These are phyloP conservation scores for Halophytophthora batemanensis DNA, from an alignment of 352 stramenopile genomes.

Conservation along the genomic window DNA sequence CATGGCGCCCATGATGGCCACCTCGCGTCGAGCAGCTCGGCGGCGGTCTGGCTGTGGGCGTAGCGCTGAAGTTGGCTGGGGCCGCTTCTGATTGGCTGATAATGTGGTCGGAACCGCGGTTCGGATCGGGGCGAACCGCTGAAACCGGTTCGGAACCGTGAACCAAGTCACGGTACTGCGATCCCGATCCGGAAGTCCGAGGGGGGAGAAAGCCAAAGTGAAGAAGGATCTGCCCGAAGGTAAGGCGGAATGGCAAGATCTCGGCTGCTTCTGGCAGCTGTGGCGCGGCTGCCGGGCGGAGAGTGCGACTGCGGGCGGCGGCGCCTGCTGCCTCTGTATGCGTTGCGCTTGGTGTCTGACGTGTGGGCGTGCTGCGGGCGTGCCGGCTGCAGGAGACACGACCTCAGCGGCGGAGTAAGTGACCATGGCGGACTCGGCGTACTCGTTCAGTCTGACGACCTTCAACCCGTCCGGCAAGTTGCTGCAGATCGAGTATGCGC, in stretches of 20 bases:
- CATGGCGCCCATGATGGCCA: conserved; percentile 16
- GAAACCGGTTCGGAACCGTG: neutral
- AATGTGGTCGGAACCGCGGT: neutral
- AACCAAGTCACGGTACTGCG: conserved; percentile 5
- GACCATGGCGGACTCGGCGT: conserved; percentile 95
- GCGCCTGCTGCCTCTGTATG: neutral
- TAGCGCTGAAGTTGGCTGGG: neutral
- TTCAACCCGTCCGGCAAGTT: conserved; percentile 99
- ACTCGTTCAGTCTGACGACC: conserved; percentile 99
- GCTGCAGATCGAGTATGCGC: conserved; percentile 99
- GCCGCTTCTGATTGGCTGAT: too few species aligned
- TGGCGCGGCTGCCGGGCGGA: conserved; percentile 1
- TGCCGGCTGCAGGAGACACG: conserved; percentile 4
- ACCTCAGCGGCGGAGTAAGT: conserved; percentile 12
- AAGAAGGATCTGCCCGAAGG: conserved; percentile 26
- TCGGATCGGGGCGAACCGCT: neutral
- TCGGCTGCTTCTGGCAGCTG: conserved; percentile 2
- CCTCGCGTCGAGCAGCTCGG: too few species aligned
- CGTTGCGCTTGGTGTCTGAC: neutral
- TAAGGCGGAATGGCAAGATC: conserved; percentile 21
- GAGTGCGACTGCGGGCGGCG: neutral
- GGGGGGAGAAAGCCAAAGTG: conserved; percentile 18
- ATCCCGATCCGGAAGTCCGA: conserved; percentile 1
- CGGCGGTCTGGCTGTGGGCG: too few species aligned
- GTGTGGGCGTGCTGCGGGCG: neutral